Conservation (phyloP, 139 green algal genomes). For the Volvox africanus region DNA sequence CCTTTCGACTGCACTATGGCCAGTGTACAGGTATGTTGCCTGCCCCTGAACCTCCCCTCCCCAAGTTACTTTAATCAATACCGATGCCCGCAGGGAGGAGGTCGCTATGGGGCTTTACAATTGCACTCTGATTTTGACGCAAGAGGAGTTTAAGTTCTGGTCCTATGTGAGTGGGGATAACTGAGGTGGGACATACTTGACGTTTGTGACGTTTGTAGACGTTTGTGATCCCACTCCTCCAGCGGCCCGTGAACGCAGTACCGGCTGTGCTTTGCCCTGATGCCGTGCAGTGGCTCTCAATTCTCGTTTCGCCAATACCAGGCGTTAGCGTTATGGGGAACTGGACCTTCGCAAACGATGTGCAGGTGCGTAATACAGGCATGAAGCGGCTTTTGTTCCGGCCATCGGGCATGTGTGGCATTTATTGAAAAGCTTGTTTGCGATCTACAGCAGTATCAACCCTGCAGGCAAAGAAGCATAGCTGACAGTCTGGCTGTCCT, state of each 20-base stretch:
- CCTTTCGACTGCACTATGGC: slow-evolving; percentile 31
- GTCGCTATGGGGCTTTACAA: slow-evolving; percentile 38
- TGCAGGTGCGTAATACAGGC: background rate
- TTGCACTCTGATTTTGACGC: slow-evolving; percentile 29
- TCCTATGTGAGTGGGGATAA: slow-evolving; percentile 24
- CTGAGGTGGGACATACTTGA: too few species aligned
- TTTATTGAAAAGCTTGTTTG: too few species aligned
- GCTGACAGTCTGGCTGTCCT: too few species aligned
- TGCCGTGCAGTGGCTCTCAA: slow-evolving; percentile 35
- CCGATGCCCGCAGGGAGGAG: slow-evolving; percentile 18
- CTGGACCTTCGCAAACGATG: slow-evolving; percentile 10
- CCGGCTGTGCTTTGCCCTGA: background rate
- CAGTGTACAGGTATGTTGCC: slow-evolving; percentile 23
- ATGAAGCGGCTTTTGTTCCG: too few species aligned
- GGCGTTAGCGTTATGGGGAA: background rate
- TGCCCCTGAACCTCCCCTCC: background rate
- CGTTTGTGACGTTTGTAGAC: too few species aligned
- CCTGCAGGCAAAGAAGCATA: too few species aligned
- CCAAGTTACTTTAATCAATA: background rate
- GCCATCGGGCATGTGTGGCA: too few species aligned
- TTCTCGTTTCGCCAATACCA: slow-evolving; percentile 28
- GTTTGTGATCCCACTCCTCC: too few species aligned
- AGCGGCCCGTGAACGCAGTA: background rate
- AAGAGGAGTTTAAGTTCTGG: slow-evolving; percentile 43
- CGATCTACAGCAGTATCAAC: too few species aligned